phyloP scores from a whole-genome alignment of 257 asterid genomes.

The Penstemon barbatus region DNA sequence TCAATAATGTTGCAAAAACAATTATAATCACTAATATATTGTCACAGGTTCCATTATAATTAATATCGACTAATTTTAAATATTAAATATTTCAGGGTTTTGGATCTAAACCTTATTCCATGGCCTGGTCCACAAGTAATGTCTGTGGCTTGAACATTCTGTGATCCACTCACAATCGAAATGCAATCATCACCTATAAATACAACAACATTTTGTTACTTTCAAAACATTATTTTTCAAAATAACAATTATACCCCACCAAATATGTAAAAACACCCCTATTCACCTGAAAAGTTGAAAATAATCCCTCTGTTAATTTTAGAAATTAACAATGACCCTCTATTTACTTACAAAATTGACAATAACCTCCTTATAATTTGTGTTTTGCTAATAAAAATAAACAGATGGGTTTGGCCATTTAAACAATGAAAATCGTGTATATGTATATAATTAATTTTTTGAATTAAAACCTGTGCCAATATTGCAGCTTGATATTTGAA shows the following conservation, averaged over 20 bases:
- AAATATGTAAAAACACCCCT: no score
- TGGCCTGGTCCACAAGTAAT: conserved; percentile 93
- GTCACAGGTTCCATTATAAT: neutral
- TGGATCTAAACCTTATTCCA: conserved; percentile 69
- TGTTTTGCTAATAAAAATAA: no score
- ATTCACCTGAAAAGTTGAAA: no score
- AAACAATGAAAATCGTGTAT: no score
- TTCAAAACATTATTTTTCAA: neutral
- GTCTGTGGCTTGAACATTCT: conserved; percentile 40
- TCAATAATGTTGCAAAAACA: neutral
- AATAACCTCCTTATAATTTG: no score
- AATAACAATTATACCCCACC: no score
- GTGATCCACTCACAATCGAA: conserved; percentile 68
- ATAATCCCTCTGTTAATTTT: no score
- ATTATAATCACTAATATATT: neutral
- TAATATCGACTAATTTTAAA: neutral
- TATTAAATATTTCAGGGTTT: neutral
- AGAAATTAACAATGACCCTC: no score
- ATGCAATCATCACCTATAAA: conserved; percentile 82
- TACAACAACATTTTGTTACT: neutral
- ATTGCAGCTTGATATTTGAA: conserved; percentile 44
- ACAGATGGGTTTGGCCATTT: no score
- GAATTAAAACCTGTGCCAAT: conserved; percentile 62
- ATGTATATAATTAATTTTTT: neutral
- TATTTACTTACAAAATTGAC: no score